phyloP scores from a whole-genome alignment of 768 basidiomycete species.

The Termitomyces sp. region DNA sequence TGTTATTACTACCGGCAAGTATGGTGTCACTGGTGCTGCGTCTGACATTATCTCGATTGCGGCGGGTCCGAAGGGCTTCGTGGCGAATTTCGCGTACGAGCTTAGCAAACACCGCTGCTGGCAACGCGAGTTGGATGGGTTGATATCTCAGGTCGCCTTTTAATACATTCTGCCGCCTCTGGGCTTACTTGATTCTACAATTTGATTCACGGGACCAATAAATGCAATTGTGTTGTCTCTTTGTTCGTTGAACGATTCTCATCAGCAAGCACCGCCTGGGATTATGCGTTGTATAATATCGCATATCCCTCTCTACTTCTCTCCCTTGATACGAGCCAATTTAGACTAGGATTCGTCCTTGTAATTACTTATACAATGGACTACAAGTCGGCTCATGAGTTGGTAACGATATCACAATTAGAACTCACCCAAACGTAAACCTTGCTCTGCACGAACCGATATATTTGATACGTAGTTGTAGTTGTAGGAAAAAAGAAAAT shows the following conservation, averaged over 20 bases:
- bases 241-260: too few relatives aligned
- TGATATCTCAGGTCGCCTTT: constrained; percentile 46
- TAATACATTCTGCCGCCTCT: constrained; percentile 12
- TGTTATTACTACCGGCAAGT: constrained; percentile 56
- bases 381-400: too few relatives aligned
- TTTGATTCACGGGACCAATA: neutral
- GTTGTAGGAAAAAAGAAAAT: too few relatives aligned
- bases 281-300: too few relatives aligned
- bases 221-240: neutral
- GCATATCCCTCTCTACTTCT: too few relatives aligned
- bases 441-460: too few relatives aligned
- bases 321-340: too few relatives aligned
- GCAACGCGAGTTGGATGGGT: constrained; percentile 54
- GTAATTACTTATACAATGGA: too few relatives aligned
- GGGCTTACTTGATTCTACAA: neutral
- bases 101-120: constrained; percentile 66
- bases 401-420: too few relatives aligned
- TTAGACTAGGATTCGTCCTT: too few relatives aligned
- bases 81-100: constrained; percentile 52
- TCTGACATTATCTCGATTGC: constrained; percentile 39
- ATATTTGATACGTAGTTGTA: too few relatives aligned
- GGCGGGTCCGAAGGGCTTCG: constrained; percentile 45
- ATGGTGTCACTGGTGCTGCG: constrained; percentile 31
- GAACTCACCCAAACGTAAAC: too few relatives aligned
- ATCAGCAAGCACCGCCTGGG: neutral